Conservation (phyloP, 345 rosid species). For the Physaria fendleri region DNA sequence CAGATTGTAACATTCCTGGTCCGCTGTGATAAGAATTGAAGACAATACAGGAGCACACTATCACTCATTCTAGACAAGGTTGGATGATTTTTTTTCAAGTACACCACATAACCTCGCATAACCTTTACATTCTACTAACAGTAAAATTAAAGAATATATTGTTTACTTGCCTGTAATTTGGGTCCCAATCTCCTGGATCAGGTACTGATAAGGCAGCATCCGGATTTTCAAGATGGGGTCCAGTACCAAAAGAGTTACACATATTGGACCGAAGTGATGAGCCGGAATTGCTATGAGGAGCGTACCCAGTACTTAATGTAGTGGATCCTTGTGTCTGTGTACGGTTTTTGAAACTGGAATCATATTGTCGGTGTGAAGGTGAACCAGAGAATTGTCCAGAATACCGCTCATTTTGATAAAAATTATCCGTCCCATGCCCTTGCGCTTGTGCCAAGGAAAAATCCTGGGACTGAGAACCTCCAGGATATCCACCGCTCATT, state of each 20-base stretch:
- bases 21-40: not conserved
- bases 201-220: too few relatives aligned
- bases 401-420: slow-evolving; percentile 51
- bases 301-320: slow-evolving; percentile 43
- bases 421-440: slow-evolving; percentile 54
- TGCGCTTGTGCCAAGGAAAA: slow-evolving; percentile 50
- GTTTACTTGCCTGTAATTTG: slow-evolving; percentile 75
- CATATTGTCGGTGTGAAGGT: slow-evolving; percentile 46
- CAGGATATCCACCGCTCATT: slow-evolving; percentile 69
- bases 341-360: slow-evolving; percentile 43
- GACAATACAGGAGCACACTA: not conserved
- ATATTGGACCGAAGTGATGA: too few relatives aligned
- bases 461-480: slow-evolving; percentile 70
- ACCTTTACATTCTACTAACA: slow-evolving; percentile 4
- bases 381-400: slow-evolving; percentile 45
- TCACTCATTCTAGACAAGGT: slow-evolving; percentile 5
- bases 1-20: not conserved
- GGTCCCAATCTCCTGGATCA: slow-evolving; percentile 99
- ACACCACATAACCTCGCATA: too few relatives aligned
- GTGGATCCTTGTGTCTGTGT: slow-evolving; percentile 54
- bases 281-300: slow-evolving; percentile 47
- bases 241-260: too few relatives aligned
- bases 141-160: not conserved
- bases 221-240: too few relatives aligned
- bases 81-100: not conserved